These are phyloP conservation scores for Candida cerambycidarum DNA, from an alignment of 805 yeast species.

Conservation along the genomic window DNA sequence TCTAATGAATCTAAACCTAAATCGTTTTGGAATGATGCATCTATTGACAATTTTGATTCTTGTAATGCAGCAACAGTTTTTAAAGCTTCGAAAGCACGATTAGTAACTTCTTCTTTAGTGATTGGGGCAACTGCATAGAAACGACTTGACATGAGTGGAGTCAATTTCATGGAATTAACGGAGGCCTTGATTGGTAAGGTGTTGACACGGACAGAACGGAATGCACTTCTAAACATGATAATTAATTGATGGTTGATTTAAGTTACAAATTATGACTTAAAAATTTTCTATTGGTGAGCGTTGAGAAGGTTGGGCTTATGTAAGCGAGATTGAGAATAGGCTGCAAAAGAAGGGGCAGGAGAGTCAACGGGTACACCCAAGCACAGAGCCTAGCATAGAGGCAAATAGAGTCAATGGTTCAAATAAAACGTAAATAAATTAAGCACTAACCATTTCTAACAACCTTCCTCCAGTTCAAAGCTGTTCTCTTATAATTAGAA, in stretches of 20 bases:
- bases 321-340: neutral
- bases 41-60: slow-evolving; percentile 42
- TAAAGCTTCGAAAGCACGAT: slow-evolving; percentile 80
- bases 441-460: slow-evolving; percentile 9
- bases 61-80: slow-evolving; percentile 50
- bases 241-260: slow-evolving; percentile 6
- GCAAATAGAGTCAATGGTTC: too few species aligned
- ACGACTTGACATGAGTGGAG: slow-evolving; percentile 34
- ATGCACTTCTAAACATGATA: slow-evolving; percentile 53
- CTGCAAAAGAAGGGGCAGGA: too few species aligned
- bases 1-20: slow-evolving; percentile 92
- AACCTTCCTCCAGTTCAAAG: slow-evolving; percentile 38
- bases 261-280: slow-evolving; percentile 1
- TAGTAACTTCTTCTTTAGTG: slow-evolving; percentile 74
- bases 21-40: slow-evolving; percentile 63
- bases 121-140: slow-evolving; percentile 66
- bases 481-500: slow-evolving; percentile 27
- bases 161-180: slow-evolving; percentile 21
- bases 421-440: neutral
- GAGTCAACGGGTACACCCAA: too few species aligned
- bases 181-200: slow-evolving; percentile 15
- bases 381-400: too few species aligned
- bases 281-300: slow-evolving; percentile 6
- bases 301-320: slow-evolving; percentile 1
- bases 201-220: slow-evolving; percentile 35